These are phyloP conservation scores for Paramecium biaurelia DNA, from an alignment of 73 alveolate species.

Conservation along the genomic window DNA sequence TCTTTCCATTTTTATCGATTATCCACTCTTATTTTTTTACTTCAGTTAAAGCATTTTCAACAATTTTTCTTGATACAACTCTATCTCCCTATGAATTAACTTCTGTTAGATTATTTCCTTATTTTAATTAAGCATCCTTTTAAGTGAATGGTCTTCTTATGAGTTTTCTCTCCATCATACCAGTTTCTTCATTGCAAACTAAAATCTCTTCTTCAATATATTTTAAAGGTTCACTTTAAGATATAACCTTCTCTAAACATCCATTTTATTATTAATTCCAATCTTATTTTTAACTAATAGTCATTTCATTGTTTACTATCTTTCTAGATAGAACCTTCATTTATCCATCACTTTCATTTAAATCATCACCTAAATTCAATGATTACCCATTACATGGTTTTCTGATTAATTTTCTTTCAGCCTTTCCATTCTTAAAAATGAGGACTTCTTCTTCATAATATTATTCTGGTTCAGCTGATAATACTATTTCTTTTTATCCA, in stretches of 20 bases:
- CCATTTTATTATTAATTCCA: conserved; percentile 2
- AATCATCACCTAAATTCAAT: background rate
- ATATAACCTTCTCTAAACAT: background rate
- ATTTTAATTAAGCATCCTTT: background rate
- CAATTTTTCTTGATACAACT: background rate
- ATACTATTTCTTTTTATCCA: background rate
- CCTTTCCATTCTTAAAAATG: background rate
- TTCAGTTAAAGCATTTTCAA: background rate
- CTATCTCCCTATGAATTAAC: background rate
- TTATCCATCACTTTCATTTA: background rate
- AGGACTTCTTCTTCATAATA: background rate
- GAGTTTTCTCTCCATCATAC: background rate
- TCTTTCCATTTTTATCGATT: background rate
- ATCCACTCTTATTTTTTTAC: background rate
- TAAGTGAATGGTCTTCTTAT: background rate
- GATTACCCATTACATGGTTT: background rate
- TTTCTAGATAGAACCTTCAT: background rate
- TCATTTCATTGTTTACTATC: background rate
- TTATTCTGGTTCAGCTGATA: background rate
- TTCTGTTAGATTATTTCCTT: background rate
- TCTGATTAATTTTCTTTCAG: background rate
- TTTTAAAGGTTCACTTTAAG: background rate
- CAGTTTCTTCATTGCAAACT: background rate
- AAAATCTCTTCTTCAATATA: background rate
- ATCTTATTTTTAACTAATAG: background rate